Base-by-base conservation (phyloP, 331 rosid species). In the Rhamnella rubrinervis region DNA sequence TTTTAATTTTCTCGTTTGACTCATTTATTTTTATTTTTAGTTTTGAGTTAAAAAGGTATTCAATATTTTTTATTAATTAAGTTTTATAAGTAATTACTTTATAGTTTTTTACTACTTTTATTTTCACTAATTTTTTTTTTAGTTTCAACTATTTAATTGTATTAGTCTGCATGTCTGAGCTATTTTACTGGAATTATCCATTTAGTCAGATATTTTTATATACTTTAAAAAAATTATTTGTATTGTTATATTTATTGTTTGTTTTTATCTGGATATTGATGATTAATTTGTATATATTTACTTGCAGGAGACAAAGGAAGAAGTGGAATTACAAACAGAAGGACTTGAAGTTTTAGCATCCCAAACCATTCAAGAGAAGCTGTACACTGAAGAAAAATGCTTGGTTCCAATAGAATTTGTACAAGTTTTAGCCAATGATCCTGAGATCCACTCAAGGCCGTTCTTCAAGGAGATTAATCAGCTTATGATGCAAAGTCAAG, bases 331-430 rank as follows among this genome's bases (percentile, higher is more conserved):
- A 76, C 31, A 58, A 12, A 21, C 67, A 44, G 82, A 80, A 70
- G 86, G 71, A 38, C 71, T 84, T 40, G 73, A 84, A 21, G 35
- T 72, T 37, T 49, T 90, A 55, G 76, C 70, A 56, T 84, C 88
- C 17, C 74, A 95, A 11, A 25, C 47, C 38, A 76, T 93, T 58
- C 92, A 88, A 74, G 96, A 87, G 88, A 88, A 87, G 80, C 46
- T 93, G 37, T 93, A 84, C 70, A 68, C 60, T 0, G 88, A 90
- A 66, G 95, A 85, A 61, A 82, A 57, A 77, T 93, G 98, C 67
- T 60, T 93, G 70, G 88, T 78, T 68, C 79, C 96, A 8, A 75
- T 73, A 69, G 78, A 85, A 23, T 70, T 81, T 63, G 67, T 84
- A 19, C 75, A 76, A 52, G 61, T 75, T 14, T 66, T 92, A 59